Percentiles rank a stretch among this genome's conserved stretches.
These are phyloP conservation scores for Botrytis porri DNA, from an alignment of 2,329 filamentous ascomycete genomes.

Conservation along the genomic window DNA sequence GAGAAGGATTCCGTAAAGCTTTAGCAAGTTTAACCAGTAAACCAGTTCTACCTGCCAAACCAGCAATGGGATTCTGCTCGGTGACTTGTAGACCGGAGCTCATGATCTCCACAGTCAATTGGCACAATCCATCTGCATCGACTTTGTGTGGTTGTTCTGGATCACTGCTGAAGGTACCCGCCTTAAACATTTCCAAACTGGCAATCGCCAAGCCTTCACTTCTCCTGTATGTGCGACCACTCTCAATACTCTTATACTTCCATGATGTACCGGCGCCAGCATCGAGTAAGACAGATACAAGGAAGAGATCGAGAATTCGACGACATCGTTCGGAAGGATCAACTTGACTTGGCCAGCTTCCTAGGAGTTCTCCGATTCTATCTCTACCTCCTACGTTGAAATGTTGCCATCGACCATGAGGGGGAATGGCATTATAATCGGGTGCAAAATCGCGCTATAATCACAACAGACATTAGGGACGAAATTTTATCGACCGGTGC, in stretches of 20 bases:
- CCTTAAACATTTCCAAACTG: conserved; percentile 88
- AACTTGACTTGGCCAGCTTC: conserved; percentile 62
- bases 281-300: conserved; percentile 78
- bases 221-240: conserved; percentile 74
- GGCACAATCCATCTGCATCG: conserved; percentile 75
- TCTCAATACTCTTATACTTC: conserved; percentile 90
- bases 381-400: conserved; percentile 78
- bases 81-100: conserved; percentile 82
- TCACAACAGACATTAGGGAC: conserved; percentile 3
- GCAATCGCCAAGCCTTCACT: conserved; percentile 84
- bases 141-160: conserved; percentile 81
- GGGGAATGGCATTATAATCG: conserved; percentile 71
- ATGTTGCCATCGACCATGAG: conserved; percentile 83
- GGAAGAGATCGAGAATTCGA: conserved; percentile 72
- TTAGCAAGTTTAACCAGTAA: conserved; percentile 72
- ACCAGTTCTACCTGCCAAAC: conserved; percentile 78
- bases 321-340: conserved; percentile 73
- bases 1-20: conserved; percentile 74
- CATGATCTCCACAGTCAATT: conserved; percentile 70
- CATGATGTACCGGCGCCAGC: conserved; percentile 87
- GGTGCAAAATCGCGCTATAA: conserved; percentile 65
- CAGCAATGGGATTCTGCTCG: conserved; percentile 76
- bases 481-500: neutral
- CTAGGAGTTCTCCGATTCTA: conserved; percentile 67
- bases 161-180: conserved; percentile 82